phyloP scores from a whole-genome alignment of 192 early-diverging fungal species.

The Coemansia sp. region DNA sequence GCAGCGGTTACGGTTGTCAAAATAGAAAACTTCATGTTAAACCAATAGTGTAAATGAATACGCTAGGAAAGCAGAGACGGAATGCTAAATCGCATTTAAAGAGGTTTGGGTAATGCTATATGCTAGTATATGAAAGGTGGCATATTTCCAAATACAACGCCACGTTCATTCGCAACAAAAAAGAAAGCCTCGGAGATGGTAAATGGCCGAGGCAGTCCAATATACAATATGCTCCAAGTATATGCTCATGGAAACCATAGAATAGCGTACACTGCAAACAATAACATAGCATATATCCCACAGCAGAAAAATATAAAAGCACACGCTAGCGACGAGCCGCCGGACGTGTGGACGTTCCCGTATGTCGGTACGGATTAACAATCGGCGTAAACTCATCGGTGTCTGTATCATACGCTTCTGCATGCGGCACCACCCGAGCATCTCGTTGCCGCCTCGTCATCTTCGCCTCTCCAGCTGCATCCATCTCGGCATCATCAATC shows the following conservation, averaged over 20 bases:
- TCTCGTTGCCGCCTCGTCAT: constrained; percentile 34
- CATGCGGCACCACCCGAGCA: constrained; percentile 40
- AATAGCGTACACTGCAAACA: background rate
- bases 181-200: background rate
- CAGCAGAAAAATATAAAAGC: background rate
- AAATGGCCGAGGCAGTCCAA: background rate
- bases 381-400: constrained; percentile 28
- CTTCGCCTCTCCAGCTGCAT: constrained; percentile 30
- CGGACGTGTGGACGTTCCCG: constrained; percentile 40
- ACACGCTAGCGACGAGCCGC: background rate
- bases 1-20: background rate
- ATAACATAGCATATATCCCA: background rate
- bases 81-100: no score
- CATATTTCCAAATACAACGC: background rate
- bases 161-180: background rate
- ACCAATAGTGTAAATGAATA: background rate
- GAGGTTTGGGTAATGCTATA: no score
- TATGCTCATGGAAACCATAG: background rate
- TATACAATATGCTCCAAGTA: background rate
- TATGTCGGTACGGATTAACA: constrained; percentile 31
- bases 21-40: background rate
- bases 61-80: background rate
- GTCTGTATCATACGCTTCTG: constrained; percentile 50
- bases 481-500: constrained; percentile 39
- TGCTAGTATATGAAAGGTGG: background rate